Evolutionary conservation across 2,329 filamentous ascomycete species (phyloP), one percentile per base, ranked within the genome.

Genomic region (Lomentospora prolificans): DNA sequence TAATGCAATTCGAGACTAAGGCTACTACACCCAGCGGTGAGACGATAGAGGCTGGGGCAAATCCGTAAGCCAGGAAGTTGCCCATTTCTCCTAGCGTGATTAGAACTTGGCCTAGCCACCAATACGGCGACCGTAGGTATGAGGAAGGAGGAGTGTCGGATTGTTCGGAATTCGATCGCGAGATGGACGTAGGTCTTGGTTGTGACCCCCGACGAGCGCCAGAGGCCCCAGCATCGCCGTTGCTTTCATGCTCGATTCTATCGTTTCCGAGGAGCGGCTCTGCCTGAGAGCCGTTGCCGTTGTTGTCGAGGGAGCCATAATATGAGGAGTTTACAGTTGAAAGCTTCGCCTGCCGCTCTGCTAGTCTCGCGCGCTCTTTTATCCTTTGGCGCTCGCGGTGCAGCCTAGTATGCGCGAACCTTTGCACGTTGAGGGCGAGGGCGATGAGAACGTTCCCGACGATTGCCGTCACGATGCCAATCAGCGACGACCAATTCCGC

Each of bases 21-120:
- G 94, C 94, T 10, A 99, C 94, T n/a, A 99, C 94, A 8, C 94
- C 94, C 4, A 99, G 77, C 0, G 94, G 94, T 31, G 91, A 96
- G 44, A 99, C 94, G 64, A 99, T 96, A 12, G 94, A 97, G 6
- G 94, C 94, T 3, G 94, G 94, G 28, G 94, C 94, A 68, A 99
- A 99, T 24, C 94, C 94, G 66, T 99, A 99, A 0, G 94, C 94
- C 60, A 99, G 74, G 66, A 99, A 99, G 69, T 99, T 99, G 53
- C 94, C 94, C 66, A 88, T 86, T 73, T 99, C 94, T 57, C 94
- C 94, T 24, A 96, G 74, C 0, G 86, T 90, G 82, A 99, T 99
- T 58, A 99, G 77, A 14, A 95, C 80, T 61, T 97, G 92, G 19
- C 94, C 94, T 30, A 85, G 73, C 94, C 94, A 99, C 94, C 94